Evolutionary conservation across 495 filamentous ascomycete genomes (phyloP), one percentile per base, ranked within the genome.

Genomic region (Venustampulla echinocandica): DNA sequence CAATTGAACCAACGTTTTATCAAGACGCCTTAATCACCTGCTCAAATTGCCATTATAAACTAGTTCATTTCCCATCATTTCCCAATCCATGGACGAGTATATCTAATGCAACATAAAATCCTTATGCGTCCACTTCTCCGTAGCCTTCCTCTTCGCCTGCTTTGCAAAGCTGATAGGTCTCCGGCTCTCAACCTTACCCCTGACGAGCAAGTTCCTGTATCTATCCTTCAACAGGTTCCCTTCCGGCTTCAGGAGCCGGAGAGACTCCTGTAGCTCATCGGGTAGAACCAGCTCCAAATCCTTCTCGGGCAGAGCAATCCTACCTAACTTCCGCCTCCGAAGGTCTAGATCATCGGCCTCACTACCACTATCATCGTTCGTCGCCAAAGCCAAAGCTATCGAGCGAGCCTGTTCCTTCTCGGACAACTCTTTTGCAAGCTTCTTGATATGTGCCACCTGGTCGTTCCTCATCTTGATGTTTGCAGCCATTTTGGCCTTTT

Each of bases 71-170:
- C n/a, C n/a, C n/a, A n/a, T n/a, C n/a, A n/a, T n/a, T n/a, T n/a
- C n/a, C n/a, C n/a, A n/a, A n/a, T n/a, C n/a, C n/a, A n/a, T n/a
- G n/a, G n/a, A n/a, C n/a, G n/a, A n/a, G n/a, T n/a, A n/a, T n/a
- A n/a, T n/a, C n/a, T 43, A 60, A 47, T 57, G 51, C n/a, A 61
- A 61, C 62, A 76, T 77, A 69, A 95, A 97, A 64, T 98, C 92
- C 70, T 97, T 97, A 61, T 90, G 85, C 42, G 81, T 73, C 92
- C 92, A 98, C 67, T 95, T 97, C 76, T 95, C 93, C 13, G 87
- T 95, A 19, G 80, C 60, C 61, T 80, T 82, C 56, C 67, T 80
- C 73, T 79, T 85, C 48, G 76, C 71, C 67, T 90, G 85, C 73
- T 84, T 90, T 49, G 70, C 71, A 67, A 89, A 87, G 30, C 79